These are phyloP conservation scores for Prototheca wickerhamii DNA, from an alignment of 163 green algal species.

Conservation along the genomic window DNA sequence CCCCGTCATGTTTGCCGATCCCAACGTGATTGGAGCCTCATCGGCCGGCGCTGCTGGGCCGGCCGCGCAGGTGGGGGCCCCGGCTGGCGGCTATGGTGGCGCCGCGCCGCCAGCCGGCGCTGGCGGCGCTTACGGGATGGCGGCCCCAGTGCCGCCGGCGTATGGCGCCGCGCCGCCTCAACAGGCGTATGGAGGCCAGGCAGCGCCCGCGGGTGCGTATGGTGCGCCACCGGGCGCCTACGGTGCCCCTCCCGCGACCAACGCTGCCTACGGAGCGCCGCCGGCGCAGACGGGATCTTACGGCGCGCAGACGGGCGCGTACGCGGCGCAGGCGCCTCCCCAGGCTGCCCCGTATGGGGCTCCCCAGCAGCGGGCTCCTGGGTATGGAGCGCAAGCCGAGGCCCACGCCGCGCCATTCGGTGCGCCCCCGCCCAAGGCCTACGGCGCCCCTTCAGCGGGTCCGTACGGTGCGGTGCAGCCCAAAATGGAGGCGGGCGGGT, in stretches of 20 bases:
- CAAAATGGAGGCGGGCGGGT: not conserved
- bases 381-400: not conserved
- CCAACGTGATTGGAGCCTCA: not conserved
- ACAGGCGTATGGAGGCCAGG: too few relatives aligned
- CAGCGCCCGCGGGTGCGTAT: too few relatives aligned
- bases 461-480: too few relatives aligned
- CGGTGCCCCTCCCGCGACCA: too few relatives aligned
- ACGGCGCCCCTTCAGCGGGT: not conserved
- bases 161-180: too few relatives aligned
- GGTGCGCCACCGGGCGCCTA: too few relatives aligned
- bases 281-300: not conserved
- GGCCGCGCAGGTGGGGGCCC: too few relatives aligned
- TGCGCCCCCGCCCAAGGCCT: not conserved
- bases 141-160: too few relatives aligned
- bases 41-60: too few relatives aligned
- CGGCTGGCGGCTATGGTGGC: not conserved
- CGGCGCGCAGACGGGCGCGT: too few relatives aligned
- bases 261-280: not conserved
- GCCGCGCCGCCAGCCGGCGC: too few relatives aligned
- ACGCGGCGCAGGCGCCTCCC: too few relatives aligned
- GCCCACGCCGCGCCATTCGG: not conserved
- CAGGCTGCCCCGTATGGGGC: not conserved
- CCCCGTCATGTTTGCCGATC: slow-evolving; percentile 7
- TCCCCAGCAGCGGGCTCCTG: not conserved
- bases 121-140: not conserved